phyloP scores from a whole-genome alignment of 495 filamentous ascomycete species.

The Aspergillus panamensis region DNA sequence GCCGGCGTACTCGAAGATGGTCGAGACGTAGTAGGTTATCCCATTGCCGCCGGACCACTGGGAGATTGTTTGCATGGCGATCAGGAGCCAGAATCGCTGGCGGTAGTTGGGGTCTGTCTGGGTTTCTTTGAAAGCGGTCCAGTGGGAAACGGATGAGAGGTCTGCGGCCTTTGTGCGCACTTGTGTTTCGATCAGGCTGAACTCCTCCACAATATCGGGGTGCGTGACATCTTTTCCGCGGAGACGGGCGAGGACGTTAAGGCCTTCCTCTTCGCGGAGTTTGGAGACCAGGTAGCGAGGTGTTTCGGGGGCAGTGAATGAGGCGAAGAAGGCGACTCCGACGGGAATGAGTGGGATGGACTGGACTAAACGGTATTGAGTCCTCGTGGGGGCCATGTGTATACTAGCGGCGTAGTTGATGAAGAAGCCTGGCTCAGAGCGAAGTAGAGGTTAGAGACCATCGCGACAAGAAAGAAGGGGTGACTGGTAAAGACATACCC shows the following conservation, averaged over 20 bases:
- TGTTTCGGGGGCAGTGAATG: constrained; percentile 39
- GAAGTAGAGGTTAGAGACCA: too few species aligned
- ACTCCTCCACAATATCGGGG: constrained; percentile 33
- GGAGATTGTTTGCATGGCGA: constrained; percentile 43
- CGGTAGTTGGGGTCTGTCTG: constrained; percentile 41
- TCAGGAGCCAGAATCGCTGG: constrained; percentile 45
- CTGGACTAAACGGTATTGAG: constrained; percentile 46
- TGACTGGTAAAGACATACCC: constrained; percentile 28
- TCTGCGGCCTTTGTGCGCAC: constrained; percentile 28
- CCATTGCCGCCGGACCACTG: constrained; percentile 50
- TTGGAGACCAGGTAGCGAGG: constrained; percentile 43
- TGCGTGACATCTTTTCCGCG: constrained; percentile 33
- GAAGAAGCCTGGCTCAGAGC: constrained; percentile 37
- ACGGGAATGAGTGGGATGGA: constrained; percentile 41
- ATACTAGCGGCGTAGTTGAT: constrained; percentile 44
- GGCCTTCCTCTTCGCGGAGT: constrained; percentile 32
- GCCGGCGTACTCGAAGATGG: constrained; percentile 42
- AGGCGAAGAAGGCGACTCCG: constrained; percentile 36
- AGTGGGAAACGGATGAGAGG: constrained; percentile 33
- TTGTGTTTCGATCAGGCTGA: constrained; percentile 34
- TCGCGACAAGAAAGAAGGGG: neutral
- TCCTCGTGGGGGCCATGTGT: constrained; percentile 38
- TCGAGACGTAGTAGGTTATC: constrained; percentile 46
- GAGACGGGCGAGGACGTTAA: constrained; percentile 38
- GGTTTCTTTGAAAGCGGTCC: constrained; percentile 43